Base-by-base conservation (phyloP, 1,284 basidiomycete species). In the Phenoliferia sp. region DNA sequence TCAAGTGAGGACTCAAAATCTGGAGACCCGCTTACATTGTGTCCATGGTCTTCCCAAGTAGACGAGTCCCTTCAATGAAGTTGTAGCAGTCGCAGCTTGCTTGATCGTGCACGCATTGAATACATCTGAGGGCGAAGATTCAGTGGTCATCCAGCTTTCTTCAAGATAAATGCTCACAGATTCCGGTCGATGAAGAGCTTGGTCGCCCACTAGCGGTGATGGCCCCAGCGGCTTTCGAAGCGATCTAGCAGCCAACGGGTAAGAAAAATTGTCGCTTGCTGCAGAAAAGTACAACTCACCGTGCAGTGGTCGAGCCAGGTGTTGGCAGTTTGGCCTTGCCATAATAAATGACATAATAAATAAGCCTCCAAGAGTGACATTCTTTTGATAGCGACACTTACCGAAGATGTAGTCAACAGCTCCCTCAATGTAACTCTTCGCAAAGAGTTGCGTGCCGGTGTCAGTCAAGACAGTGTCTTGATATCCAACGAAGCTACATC, bases 341-440 rank as follows among this genome's bases (percentile, higher is more conserved):
- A 17, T 22, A 57, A 34, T 17, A 17, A 33, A n/a, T 12, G 29
- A 4, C n/a, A n/a, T 6, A 29, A n/a, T n/a, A n/a, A n/a, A n/a
- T n/a, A n/a, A n/a, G n/a, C n/a, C n/a, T n/a, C n/a, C n/a, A n/a
- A n/a, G n/a, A n/a, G n/a, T n/a, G n/a, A n/a, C n/a, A n/a, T n/a
- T n/a, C n/a, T n/a, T n/a, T n/a, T n/a, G n/a, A n/a, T n/a, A n/a
- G n/a, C n/a, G 17, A 6, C n/a, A 28, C 28, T n/a, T 31, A 3
- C 54, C 54, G n/a, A 57, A 57, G 32, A 57, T 57, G 56, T 33
- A 34, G 29, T 57, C 56, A 22, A 34, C 56, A n/a, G 56, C 32
- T 16, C 56, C 56, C 12, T 31, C 32, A n/a, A 57, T 33, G 56
- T 31, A 31, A n/a, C 56, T 33, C 5, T 31, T 22, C 17, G 17